Evolutionary conservation across 257 asterid species (phyloP).

Genomic region (Coffea canephora): DNA sequence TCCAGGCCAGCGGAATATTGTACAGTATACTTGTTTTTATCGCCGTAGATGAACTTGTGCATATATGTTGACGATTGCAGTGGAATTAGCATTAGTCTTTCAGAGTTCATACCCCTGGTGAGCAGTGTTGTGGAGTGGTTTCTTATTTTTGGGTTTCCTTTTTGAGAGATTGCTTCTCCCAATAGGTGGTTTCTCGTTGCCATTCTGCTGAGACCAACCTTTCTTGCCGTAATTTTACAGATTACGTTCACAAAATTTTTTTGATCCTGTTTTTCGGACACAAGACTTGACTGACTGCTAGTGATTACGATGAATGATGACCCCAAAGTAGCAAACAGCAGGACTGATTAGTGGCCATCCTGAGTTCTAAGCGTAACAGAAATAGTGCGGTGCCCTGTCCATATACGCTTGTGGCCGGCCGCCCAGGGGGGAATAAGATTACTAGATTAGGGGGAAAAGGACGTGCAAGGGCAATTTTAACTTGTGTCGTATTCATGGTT

Average conservation of each 20-base stretch:
- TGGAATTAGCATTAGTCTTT: neutral
- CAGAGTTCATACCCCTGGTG: neutral
- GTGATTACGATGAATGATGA: neutral
- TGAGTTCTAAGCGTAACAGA: too few species aligned
- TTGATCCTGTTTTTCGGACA: neutral
- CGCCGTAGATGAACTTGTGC: slow-evolving; percentile 24
- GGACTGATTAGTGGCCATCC: neutral
- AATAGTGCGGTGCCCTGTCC: too few species aligned
- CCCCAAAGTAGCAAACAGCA: neutral
- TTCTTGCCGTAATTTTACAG: neutral
- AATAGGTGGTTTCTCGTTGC: neutral
- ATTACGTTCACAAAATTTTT: neutral
- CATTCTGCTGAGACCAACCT: neutral
- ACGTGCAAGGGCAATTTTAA: too few species aligned
- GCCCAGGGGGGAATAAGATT: too few species aligned
- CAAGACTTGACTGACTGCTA: neutral
- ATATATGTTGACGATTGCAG: slow-evolving; percentile 5
- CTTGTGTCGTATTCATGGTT: too few species aligned
- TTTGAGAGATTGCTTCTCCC: neutral
- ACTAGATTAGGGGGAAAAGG: too few species aligned
- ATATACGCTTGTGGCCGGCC: too few species aligned
- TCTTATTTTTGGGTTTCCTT: neutral
- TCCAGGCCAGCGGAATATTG: slow-evolving; percentile 15
- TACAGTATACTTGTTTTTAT: slow-evolving; percentile 17
- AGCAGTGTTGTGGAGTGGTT: neutral